phyloP scores from a whole-genome alignment of 768 basidiomycete species.

The Amanita pseudoporphyria region DNA sequence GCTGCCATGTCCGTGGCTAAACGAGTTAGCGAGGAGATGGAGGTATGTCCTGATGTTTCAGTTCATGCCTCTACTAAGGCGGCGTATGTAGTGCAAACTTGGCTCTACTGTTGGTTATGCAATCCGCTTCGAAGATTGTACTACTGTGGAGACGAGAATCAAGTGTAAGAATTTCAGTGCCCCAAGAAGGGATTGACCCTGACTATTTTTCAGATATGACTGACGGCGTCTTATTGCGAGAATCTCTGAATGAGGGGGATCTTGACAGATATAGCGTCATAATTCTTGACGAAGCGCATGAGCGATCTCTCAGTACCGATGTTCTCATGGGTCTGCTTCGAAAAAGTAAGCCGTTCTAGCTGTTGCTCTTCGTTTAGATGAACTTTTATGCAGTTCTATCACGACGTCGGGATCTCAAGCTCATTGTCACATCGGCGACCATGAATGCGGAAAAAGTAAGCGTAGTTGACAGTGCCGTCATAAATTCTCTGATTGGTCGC shows the following conservation, averaged over 20 bases:
- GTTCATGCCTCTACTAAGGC: not conserved
- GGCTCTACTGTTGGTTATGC: conserved; percentile 92
- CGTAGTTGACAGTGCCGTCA: not conserved
- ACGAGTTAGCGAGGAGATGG: conserved; percentile 99
- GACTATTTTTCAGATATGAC: conserved; percentile 75
- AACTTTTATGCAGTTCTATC: conserved; percentile 52
- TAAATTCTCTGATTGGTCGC: not conserved
- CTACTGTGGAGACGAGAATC: conserved; percentile 87
- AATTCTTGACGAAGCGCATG: conserved; percentile 98
- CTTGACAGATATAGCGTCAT: conserved; percentile 94
- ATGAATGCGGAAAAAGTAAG: conserved; percentile 98
- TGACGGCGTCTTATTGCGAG: conserved; percentile 95
- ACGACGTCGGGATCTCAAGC: conserved; percentile 83
- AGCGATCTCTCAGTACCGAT: conserved; percentile 94
- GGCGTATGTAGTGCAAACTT: conserved; percentile 59
- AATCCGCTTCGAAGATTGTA: conserved; percentile 98
- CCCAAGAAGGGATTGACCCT: conserved; percentile 4
- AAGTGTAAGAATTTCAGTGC: conserved; percentile 56
- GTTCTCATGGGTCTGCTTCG: conserved; percentile 93
- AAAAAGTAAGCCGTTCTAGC: conserved; percentile 58
- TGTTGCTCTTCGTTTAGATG: not conserved
- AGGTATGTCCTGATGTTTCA: conserved; percentile 40
- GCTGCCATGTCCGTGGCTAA: conserved; percentile 99
- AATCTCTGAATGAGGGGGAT: conserved; percentile 98
- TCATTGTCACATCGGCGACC: conserved; percentile 97